phyloP scores from a whole-genome alignment of 208 protist genomes.

The Leishmania aethiopica region DNA sequence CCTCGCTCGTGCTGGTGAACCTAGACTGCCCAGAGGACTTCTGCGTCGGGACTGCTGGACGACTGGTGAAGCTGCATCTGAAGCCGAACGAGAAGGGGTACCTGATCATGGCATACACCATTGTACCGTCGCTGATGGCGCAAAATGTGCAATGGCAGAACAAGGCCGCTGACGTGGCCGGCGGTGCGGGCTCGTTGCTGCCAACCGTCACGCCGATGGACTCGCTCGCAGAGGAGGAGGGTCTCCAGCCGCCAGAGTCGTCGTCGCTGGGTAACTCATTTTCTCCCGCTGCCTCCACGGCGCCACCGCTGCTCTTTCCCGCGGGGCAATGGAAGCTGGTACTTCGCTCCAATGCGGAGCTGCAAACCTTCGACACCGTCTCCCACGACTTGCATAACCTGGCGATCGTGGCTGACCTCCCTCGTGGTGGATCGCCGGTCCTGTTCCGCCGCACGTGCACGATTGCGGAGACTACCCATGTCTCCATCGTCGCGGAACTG shows the following conservation, averaged over 20 bases:
- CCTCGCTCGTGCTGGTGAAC: conserved; percentile 62
- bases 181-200: background rate
- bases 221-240: background rate
- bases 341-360: conserved; percentile 50
- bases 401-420: conserved; percentile 46
- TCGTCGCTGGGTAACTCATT: background rate
- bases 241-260: background rate
- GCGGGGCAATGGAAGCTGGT: conserved; percentile 64
- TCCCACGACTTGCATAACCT: conserved; percentile 41
- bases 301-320: conserved; percentile 30
- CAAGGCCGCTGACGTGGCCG: background rate
- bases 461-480: conserved; percentile 55
- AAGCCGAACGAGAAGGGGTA: conserved; percentile 80
- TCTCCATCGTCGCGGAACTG: conserved; percentile 56
- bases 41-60: conserved; percentile 45
- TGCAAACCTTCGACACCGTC: conserved; percentile 60
- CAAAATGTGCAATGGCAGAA: background rate
- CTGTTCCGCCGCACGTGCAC: conserved; percentile 68
- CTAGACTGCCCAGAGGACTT: conserved; percentile 54
- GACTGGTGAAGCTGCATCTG: conserved; percentile 52
- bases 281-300: background rate
- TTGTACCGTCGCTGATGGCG: conserved; percentile 20
- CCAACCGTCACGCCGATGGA: background rate
- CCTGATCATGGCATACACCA: conserved; percentile 73
- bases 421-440: conserved; percentile 47